Base-by-base conservation (phyloP, 2,329 filamentous ascomycete genomes). In the Monilinia fructicola region DNA sequence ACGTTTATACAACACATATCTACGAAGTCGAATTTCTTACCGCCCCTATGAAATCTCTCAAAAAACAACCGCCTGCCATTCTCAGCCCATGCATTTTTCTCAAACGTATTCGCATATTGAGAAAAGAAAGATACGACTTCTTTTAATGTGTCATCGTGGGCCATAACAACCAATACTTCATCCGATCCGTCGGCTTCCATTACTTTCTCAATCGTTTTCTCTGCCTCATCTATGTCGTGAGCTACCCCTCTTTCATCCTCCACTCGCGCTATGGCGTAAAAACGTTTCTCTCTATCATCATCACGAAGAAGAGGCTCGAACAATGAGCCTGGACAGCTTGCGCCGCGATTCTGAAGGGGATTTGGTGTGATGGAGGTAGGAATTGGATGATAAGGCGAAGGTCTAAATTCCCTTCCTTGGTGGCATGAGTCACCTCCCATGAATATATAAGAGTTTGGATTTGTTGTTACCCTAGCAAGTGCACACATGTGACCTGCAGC, bases 41-140 rank as follows among this genome's bases (percentile, higher is more conserved):
- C 0, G 80, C 81, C 38, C 76, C 73, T 9, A 79, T 77, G 69
- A 83, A 84, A 67, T 85, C 83, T 44, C 75, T 78, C 70, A 86
- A 73, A 71, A 71, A 85, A 86, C 64, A 77, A 71, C 80, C 83
- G 87, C 44, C 79, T 74, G 1, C 74, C 74, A 68, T 81, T 79
- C 58, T 77, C 71, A n/a, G 75, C 78, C 79, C 80, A 82, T 0
- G 78, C 80, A 69, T 83, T 81, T 65, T 76, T 69, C 67, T 75
- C 73, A 74, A 82, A 85, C 7, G 76, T 77, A 69, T 84, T 82
- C 14, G 80, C 78, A n/a, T 71, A 76, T 61, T 78, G 76, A 0
- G 84, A 83, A 70, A 83, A 86, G 67, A 84, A 80, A 9, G 82
- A 80, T 0, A 82, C 73, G 3, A 82, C 75, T 31, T 77, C 74